Evolutionary conservation across 176 grass and related monocot genomes (phyloP).

Genomic region (Cymbopogon citratus): DNA sequence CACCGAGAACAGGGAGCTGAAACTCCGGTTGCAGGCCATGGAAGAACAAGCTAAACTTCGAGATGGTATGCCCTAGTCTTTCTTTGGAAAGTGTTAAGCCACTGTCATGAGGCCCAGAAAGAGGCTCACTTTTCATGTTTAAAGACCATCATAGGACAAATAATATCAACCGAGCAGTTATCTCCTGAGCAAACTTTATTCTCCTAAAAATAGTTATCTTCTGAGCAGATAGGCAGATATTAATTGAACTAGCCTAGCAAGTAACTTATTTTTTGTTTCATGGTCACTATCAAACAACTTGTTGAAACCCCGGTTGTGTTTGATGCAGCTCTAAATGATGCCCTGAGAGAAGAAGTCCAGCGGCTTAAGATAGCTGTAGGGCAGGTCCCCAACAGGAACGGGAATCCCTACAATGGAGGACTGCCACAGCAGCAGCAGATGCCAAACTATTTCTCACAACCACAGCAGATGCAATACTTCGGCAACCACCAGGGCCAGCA

Average conservation of each 20-base stretch:
- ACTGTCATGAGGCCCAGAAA: not conserved
- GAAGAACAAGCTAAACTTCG: slow-evolving; percentile 98
- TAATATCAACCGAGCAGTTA: not conserved
- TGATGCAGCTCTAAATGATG: slow-evolving; percentile 69
- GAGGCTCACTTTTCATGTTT: not conserved
- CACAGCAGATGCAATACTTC: slow-evolving; percentile 57
- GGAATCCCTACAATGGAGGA: slow-evolving; percentile 52
- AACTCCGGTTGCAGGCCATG: slow-evolving; percentile 86
- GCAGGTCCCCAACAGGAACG: slow-evolving; percentile 62
- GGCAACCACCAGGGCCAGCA: slow-evolving; percentile 41
- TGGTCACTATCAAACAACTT: slow-evolving; percentile 1
- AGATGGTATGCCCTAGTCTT: slow-evolving; percentile 62
- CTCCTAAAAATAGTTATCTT: not conserved
- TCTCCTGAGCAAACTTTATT: not conserved
- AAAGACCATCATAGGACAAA: not conserved
- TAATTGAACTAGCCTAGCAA: not conserved
- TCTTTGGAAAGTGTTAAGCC: slow-evolving; percentile 17
- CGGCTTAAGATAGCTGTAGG: slow-evolving; percentile 69
- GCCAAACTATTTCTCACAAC: slow-evolving; percentile 46
- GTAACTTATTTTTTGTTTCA: slow-evolving; percentile 1
- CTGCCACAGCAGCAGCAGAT: slow-evolving; percentile 62
- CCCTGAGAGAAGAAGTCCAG: slow-evolving; percentile 79
- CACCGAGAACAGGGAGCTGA: slow-evolving; percentile 88
- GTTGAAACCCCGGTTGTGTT: not conserved
- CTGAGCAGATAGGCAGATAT: not conserved